Conservation (phyloP, 2,329 filamentous ascomycete genomes). For the Fusarium pseudoanthophilum region DNA sequence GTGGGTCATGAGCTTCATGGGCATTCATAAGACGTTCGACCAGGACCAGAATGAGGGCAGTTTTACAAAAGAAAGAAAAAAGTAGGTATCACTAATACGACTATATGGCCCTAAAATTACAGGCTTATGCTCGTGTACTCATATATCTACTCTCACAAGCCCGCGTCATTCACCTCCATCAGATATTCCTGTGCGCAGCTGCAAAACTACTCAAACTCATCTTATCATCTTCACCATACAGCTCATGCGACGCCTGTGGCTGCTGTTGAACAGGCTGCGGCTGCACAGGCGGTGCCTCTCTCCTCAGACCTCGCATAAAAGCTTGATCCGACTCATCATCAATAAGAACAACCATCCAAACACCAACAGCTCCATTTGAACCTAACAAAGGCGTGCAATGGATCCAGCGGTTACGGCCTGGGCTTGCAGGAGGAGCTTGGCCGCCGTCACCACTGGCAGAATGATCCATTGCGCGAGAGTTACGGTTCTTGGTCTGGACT, state of each 20-base stretch:
- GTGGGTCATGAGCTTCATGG: not conserved
- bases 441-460: conserved; percentile 50
- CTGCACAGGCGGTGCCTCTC: conserved; percentile 33
- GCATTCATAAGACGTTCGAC: not conserved
- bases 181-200: conserved; percentile 20
- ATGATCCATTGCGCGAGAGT: conserved; percentile 19
- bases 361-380: conserved; percentile 73
- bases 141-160: not conserved
- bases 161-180: not conserved
- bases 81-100: conserved; percentile 16
- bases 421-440: conserved; percentile 18
- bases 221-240: conserved; percentile 24
- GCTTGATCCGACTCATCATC: conserved; percentile 64
- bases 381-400: conserved; percentile 80
- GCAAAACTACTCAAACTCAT: conserved; percentile 41
- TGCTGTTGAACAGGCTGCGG: not conserved
- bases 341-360: conserved; percentile 82
- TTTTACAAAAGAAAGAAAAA: not conserved
- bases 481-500: conserved; percentile 8
- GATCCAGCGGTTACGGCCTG: conserved; percentile 75
- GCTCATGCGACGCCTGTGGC: not conserved
- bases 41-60: not conserved
- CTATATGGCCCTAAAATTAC: not conserved
- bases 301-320: conserved; percentile 1
- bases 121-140: not conserved